phyloP scores from a whole-genome alignment of 768 basidiomycete species.

The Pholiota molesta region DNA sequence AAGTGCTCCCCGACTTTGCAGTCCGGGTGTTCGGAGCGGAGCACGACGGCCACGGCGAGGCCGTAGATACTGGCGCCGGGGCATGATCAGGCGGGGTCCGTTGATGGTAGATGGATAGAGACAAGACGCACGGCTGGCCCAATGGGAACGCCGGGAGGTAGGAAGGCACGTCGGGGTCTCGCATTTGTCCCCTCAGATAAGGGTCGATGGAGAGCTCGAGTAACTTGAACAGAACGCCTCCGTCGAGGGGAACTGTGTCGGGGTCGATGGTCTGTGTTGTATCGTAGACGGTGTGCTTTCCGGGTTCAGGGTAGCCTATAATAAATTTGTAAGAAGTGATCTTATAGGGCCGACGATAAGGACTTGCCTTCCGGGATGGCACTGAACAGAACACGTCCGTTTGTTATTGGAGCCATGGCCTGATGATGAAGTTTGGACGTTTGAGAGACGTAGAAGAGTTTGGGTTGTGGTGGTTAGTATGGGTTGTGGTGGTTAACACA shows the following conservation, averaged over 20 bases:
- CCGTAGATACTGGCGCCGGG: too few relatives aligned
- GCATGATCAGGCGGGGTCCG: too few relatives aligned
- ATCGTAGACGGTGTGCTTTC: constrained; percentile 50
- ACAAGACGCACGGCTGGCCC: constrained; percentile 37
- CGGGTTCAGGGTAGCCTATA: constrained; percentile 43
- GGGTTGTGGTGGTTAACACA: too few relatives aligned
- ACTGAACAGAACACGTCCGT: constrained; percentile 40
- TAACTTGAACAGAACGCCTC: constrained; percentile 52
- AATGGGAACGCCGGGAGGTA: constrained; percentile 26
- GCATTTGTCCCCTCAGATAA: constrained; percentile 45
- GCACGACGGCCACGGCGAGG: constrained; percentile 37
- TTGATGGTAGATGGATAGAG: too few relatives aligned
- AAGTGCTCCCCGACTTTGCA: constrained; percentile 44
- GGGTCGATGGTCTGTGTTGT: constrained; percentile 49
- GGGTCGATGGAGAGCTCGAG: constrained; percentile 49
- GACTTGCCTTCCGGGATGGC: constrained; percentile 35
- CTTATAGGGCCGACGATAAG: too few relatives aligned
- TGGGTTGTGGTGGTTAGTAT: too few relatives aligned
- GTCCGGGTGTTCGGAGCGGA: constrained; percentile 40
- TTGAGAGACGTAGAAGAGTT: too few relatives aligned
- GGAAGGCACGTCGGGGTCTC: constrained; percentile 26
- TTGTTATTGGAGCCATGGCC: constrained; percentile 33
- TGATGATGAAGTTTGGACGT: background rate
- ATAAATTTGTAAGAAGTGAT: too few relatives aligned
- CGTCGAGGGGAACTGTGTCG: constrained; percentile 45